Conservation (phyloP, 257 asterid genomes). For the Salvia splendens region DNA sequence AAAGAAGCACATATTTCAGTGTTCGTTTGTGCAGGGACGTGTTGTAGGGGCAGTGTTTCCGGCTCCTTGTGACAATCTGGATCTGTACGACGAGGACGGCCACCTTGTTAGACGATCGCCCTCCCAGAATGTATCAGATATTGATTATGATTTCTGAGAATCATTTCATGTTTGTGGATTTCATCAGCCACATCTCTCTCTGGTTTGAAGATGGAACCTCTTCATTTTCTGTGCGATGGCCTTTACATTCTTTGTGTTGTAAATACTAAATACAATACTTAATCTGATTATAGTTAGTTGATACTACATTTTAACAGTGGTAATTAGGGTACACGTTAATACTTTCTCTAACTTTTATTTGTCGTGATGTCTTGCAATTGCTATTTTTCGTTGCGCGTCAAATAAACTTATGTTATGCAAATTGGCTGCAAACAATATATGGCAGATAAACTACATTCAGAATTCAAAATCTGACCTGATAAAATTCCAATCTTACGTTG, state of each 20-base stretch:
- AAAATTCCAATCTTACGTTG: too few species aligned
- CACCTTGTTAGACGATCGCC: conserved; percentile 51
- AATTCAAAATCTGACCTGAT: too few species aligned
- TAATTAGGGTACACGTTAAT: too few species aligned
- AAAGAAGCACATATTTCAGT: conserved; percentile 88
- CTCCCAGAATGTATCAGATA: conserved; percentile 67
- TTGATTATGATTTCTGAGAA: conserved; percentile 79
- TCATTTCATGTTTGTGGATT: not conserved
- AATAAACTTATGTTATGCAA: too few species aligned
- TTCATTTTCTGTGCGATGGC: not conserved
- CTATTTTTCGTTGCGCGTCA: too few species aligned
- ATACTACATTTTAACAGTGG: too few species aligned
- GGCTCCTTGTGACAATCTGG: conserved; percentile 81
- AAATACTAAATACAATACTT: conserved; percentile 34
- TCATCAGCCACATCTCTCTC: not conserved
- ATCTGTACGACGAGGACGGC: conserved; percentile 72
- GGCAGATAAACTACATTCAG: too few species aligned
- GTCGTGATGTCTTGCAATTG: too few species aligned
- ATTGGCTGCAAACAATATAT: too few species aligned
- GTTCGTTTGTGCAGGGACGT: conserved; percentile 79
- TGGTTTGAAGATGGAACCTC: conserved; percentile 16
- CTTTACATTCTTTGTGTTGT: conserved; percentile 22
- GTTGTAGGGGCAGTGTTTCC: conserved; percentile 80
- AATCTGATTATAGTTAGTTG: not conserved
- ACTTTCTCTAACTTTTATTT: too few species aligned